Conservation (phyloP, 2,329 filamentous ascomycete genomes). For the Colletotrichum tropicale region DNA sequence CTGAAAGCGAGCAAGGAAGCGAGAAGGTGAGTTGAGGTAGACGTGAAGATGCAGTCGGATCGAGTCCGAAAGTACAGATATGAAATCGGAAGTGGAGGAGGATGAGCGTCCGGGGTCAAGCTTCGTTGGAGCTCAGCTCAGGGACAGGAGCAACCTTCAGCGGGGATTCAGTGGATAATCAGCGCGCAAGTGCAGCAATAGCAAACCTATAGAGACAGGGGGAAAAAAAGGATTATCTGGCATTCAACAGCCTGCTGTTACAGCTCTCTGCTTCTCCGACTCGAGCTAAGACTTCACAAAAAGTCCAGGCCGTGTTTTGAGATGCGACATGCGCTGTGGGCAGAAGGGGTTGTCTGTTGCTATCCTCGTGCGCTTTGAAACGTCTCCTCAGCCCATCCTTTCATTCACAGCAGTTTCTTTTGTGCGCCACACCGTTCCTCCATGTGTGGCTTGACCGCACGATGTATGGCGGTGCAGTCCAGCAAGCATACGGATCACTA, state of each 20-base stretch:
- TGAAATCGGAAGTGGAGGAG: neutral
- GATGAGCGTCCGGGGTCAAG: neutral
- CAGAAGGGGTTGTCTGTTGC: neutral
- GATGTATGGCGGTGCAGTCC: neutral
- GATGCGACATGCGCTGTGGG: conserved; percentile 9
- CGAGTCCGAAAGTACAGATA: neutral
- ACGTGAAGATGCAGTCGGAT: neutral
- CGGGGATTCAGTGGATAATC: neutral
- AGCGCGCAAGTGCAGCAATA: neutral
- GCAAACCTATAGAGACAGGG: neutral
- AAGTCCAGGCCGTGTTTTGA: neutral
- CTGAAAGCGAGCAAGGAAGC: neutral
- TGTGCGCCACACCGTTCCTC: neutral
- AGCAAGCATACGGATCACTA: neutral
- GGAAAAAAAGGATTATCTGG: neutral
- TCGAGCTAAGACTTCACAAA: neutral
- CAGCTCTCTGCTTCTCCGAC: neutral
- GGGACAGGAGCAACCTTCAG: neutral
- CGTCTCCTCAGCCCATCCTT: conserved; percentile 20
- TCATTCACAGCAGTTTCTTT: neutral
- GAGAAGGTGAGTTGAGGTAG: neutral
- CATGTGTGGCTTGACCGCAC: neutral
- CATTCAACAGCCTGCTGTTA: conserved; percentile 20
- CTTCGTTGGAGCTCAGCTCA: neutral
- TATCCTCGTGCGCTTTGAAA: conserved; percentile 14